These are phyloP conservation scores for Tolypocladium amazonense DNA, from an alignment of 2,329 filamentous ascomycete genomes.

Conservation along the genomic window DNA sequence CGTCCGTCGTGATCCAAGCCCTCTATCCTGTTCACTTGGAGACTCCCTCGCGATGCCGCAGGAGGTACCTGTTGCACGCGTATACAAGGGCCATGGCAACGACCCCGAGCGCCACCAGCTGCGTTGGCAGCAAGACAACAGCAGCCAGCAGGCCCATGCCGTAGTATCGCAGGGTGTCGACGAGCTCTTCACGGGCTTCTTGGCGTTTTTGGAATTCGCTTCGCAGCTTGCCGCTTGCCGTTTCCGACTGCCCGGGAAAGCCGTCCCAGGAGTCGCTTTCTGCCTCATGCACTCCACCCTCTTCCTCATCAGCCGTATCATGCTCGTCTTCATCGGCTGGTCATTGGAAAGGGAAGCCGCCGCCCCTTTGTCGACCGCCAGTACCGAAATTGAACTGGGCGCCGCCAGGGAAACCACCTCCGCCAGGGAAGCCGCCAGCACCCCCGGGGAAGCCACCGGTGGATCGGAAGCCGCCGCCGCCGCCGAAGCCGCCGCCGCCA, in stretches of 20 bases:
- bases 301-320: constrained; percentile 22
- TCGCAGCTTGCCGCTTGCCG: constrained; percentile 14
- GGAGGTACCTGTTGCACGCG: constrained; percentile 22
- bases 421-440: constrained; percentile 37
- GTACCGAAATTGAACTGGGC: constrained; percentile 44
- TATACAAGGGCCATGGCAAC: constrained; percentile 27
- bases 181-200: constrained; percentile 24
- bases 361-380: constrained; percentile 23
- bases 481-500: constrained; percentile 30
- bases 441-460: constrained; percentile 40
- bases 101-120: constrained; percentile 26
- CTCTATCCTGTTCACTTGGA: constrained; percentile 12
- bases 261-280: constrained; percentile 11
- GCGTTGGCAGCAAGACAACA: constrained; percentile 35
- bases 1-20: constrained; percentile 3
- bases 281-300: constrained; percentile 10
- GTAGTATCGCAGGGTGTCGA: constrained; percentile 30
- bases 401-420: constrained; percentile 17
- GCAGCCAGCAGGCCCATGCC: constrained; percentile 31
- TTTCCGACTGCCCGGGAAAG: constrained; percentile 5
- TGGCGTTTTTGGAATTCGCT: constrained; percentile 19
- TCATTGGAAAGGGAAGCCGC: constrained; percentile 37
- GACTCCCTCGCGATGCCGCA: constrained; percentile 1
- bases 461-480: constrained; percentile 34
- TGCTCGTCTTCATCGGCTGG: constrained; percentile 28